Evolutionary conservation across 805 yeast genomes (phyloP).

Genomic region (Lipomyces lipofer): DNA sequence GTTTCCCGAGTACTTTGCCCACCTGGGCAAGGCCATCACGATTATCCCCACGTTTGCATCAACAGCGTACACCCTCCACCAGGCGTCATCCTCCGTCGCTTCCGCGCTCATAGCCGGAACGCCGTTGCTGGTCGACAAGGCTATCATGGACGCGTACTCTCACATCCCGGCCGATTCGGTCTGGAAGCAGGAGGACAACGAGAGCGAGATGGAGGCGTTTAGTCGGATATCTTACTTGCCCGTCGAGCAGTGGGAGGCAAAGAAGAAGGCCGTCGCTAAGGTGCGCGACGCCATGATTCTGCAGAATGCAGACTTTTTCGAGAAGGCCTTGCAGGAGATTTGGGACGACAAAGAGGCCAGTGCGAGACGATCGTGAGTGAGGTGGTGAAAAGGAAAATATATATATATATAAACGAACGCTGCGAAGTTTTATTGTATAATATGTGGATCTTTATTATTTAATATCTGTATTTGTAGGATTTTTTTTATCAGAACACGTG

Average conservation of each 20-base stretch:
- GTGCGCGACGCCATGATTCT: conserved; percentile 22
- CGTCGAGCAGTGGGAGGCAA: conserved; percentile 32
- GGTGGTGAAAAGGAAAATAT: too few species aligned
- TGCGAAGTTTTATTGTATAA: too few species aligned
- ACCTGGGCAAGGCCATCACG: conserved; percentile 16
- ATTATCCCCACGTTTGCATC: conserved; percentile 28
- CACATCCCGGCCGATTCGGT: conserved; percentile 26
- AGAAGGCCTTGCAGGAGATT: background rate
- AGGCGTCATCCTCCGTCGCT: conserved; percentile 31
- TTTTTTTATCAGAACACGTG: too few species aligned
- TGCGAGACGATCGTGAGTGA: too few species aligned
- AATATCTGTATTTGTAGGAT: too few species aligned
- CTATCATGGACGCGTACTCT: conserved; percentile 21
- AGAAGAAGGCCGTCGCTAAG: conserved; percentile 17
- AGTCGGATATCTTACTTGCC: conserved; percentile 33
- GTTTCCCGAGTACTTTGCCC: conserved; percentile 25
- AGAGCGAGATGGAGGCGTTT: conserved; percentile 30
- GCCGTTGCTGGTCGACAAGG: conserved; percentile 22
- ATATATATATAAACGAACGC: too few species aligned
- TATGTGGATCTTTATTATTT: too few species aligned
- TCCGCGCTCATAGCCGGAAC: conserved; percentile 25
- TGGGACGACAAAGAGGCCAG: background rate
- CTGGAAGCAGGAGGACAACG: conserved; percentile 26
- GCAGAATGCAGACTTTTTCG: conserved; percentile 10
- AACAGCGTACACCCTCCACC: conserved; percentile 10